These are phyloP conservation scores for Penicillium sp. DNA, from an alignment of 2,329 filamentous ascomycete genomes.

Conservation along the genomic window DNA sequence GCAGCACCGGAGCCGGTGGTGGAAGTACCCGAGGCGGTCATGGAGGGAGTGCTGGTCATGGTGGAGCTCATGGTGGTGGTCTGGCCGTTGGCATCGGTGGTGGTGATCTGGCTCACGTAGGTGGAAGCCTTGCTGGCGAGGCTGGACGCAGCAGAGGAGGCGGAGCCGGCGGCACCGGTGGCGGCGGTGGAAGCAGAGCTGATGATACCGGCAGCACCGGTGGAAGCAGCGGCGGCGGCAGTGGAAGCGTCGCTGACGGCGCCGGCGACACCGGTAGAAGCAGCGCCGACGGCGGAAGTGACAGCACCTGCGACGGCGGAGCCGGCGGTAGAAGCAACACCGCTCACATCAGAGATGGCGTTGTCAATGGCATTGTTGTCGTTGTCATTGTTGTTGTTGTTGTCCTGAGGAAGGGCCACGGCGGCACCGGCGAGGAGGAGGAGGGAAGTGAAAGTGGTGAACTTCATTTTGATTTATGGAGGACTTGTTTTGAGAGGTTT, in stretches of 20 bases:
- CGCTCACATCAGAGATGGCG: too few relatives aligned
- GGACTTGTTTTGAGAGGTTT: background rate
- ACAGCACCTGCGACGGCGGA: background rate
- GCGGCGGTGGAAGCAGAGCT: conserved; percentile 14
- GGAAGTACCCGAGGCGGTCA: conserved; percentile 2
- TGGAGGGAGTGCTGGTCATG: conserved; percentile 8
- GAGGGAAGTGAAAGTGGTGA: conserved; percentile 20
- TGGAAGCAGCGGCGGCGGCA: conserved; percentile 10
- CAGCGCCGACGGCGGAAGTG: conserved; percentile 11
- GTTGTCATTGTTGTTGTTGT: conserved; percentile 14
- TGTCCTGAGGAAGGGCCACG: conserved; percentile 15
- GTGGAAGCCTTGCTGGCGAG: conserved; percentile 10
- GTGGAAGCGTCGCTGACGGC: conserved; percentile 15
- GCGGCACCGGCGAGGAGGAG: conserved; percentile 21
- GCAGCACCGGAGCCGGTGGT: conserved; percentile 14
- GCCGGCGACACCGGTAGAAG: conserved; percentile 7
- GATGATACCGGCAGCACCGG: conserved; percentile 13
- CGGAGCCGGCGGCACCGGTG: conserved; percentile 7
- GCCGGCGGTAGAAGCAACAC: too few relatives aligned
- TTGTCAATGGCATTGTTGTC: conserved; percentile 1
- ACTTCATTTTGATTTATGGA: conserved; percentile 21
- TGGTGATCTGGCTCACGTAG: conserved; percentile 11
- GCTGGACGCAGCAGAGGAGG: background rate
- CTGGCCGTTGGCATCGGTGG: conserved; percentile 18
- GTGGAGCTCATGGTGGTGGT: conserved; percentile 15